Percentiles rank a stretch among this genome's conserved stretches.
These are phyloP conservation scores for Solanum virginianum DNA, from an alignment of 257 asterid species.

Conservation along the genomic window DNA sequence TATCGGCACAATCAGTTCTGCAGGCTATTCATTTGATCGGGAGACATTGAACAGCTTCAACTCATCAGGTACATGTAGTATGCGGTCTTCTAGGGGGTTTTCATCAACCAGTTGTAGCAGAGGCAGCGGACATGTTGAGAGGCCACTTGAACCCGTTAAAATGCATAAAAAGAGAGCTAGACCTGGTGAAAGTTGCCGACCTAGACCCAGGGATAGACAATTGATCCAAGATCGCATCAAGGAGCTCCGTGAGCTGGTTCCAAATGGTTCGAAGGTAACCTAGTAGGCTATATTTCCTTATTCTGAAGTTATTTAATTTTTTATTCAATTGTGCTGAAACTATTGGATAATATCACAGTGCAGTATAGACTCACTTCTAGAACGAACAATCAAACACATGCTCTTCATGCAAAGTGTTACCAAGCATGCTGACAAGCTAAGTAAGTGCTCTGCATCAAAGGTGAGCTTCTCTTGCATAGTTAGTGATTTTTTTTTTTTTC, in stretches of 20 bases:
- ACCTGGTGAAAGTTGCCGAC: constrained; percentile 91
- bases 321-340: constrained; percentile 22
- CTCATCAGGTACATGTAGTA: constrained; percentile 44
- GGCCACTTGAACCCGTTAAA: constrained; percentile 40
- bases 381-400: constrained; percentile 85
- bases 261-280: constrained; percentile 83
- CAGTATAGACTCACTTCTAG: constrained; percentile 94
- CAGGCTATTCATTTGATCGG: constrained; percentile 56
- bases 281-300: not conserved
- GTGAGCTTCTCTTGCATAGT: constrained; percentile 14
- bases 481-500: not conserved
- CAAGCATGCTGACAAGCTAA: constrained; percentile 78
- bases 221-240: constrained; percentile 95
- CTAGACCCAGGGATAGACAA: constrained; percentile 97
- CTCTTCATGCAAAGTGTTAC: constrained; percentile 75
- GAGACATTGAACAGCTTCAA: constrained; percentile 56
- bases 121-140: constrained; percentile 57
- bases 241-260: constrained; percentile 87
- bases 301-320: not conserved
- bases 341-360: constrained; percentile 50
- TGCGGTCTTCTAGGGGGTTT: constrained; percentile 41
- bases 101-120: constrained; percentile 65
- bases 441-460: constrained; percentile 61
- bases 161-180: constrained; percentile 66
- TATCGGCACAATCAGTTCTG: constrained; percentile 49